Conservation (phyloP, 2,329 filamentous ascomycete species). For the Colletotrichum shisoi region DNA sequence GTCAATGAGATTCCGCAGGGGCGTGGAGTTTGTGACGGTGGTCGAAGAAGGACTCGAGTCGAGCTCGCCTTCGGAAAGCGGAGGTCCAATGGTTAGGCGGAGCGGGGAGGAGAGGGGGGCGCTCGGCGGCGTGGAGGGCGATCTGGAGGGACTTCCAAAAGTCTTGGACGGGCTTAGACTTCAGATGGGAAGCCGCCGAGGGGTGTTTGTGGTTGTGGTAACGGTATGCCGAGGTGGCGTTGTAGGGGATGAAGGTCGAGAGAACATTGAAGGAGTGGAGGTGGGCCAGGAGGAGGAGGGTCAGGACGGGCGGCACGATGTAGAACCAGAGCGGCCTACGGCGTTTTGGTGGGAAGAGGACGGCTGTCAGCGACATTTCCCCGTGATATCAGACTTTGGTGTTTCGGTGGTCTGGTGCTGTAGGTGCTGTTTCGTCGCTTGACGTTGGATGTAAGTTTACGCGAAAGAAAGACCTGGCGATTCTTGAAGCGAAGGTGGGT, state of each 20-base stretch:
- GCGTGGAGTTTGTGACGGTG: constrained; percentile 20
- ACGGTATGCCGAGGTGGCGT: not conserved
- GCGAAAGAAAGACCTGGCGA: not conserved
- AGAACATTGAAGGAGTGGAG: not conserved
- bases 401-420: not conserved
- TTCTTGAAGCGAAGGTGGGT: not conserved
- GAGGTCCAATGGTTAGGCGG: not conserved
- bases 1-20: constrained; percentile 34
- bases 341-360: not conserved
- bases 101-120: not conserved
- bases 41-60: constrained; percentile 17
- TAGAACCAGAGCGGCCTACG: constrained; percentile 16
- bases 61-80: constrained; percentile 22
- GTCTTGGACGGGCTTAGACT: constrained; percentile 14
- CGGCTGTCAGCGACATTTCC: not conserved
- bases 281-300: constrained; percentile 7
- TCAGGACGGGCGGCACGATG: constrained; percentile 3
- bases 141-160: constrained; percentile 36
- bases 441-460: too few species aligned
- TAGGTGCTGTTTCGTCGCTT: too few species aligned
- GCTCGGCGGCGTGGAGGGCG: constrained; percentile 11
- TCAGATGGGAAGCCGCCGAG: constrained; percentile 31
- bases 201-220: too few species aligned
- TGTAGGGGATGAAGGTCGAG: constrained; percentile 9
- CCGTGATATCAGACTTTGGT: not conserved